phyloP scores from a whole-genome alignment of 208 protist species.

The Leishmania amazonensis region DNA sequence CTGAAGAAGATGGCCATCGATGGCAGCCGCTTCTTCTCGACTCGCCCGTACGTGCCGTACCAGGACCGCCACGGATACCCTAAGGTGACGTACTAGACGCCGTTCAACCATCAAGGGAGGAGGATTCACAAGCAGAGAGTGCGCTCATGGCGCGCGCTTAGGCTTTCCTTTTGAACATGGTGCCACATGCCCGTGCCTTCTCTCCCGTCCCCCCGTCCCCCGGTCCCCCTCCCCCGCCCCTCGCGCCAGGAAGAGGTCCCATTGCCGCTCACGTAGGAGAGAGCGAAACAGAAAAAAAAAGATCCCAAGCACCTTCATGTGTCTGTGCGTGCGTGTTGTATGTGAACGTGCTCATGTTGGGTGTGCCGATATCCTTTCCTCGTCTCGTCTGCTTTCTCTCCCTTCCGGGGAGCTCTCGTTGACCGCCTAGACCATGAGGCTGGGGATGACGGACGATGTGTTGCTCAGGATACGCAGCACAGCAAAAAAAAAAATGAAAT shows the following conservation, averaged over 20 bases:
- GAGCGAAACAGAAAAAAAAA: not conserved
- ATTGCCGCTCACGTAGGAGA: not conserved
- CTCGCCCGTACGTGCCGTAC: slow-evolving; percentile 78
- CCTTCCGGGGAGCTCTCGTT: too few relatives aligned
- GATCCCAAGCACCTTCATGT: not conserved
- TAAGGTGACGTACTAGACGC: slow-evolving; percentile 41
- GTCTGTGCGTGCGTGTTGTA: not conserved
- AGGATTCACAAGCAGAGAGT: not conserved
- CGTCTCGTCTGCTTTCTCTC: not conserved
- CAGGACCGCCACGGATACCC: slow-evolving; percentile 69
- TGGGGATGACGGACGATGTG: not conserved
- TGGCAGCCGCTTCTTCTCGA: slow-evolving; percentile 72
- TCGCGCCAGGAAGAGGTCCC: not conserved
- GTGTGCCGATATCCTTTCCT: not conserved
- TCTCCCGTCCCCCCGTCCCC: not conserved
- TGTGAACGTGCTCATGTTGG: not conserved
- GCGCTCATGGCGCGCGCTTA: not conserved
- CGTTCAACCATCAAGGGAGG: not conserved
- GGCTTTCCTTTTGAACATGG: not conserved
- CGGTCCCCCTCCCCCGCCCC: not conserved
- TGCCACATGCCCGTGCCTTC: not conserved
- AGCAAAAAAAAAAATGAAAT: too few relatives aligned
- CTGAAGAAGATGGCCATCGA: slow-evolving; percentile 68
- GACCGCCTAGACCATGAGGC: not conserved
- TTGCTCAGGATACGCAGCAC: not conserved